Percentiles rank a stretch among this genome's conserved stretches.
These are phyloP conservation scores for Asclepias syriaca DNA, from an alignment of 257 asterid species.

Conservation along the genomic window DNA sequence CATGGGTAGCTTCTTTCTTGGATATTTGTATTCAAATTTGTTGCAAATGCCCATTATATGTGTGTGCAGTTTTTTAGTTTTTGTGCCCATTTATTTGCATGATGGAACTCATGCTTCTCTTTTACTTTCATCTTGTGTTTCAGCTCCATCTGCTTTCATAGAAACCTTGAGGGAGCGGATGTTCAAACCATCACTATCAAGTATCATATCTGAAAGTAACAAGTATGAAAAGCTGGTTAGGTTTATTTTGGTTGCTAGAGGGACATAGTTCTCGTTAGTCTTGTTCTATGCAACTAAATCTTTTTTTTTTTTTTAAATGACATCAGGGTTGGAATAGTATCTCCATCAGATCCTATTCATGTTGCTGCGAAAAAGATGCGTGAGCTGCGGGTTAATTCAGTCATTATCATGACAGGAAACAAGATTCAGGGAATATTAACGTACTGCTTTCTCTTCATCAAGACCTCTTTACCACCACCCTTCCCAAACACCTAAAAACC, in stretches of 20 bases:
- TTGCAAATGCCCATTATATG: background rate
- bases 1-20: background rate
- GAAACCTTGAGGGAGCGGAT: constrained; percentile 88
- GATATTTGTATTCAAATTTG: background rate
- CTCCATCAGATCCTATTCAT: constrained; percentile 73
- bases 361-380: constrained; percentile 93
- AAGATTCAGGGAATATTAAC: constrained; percentile 87
- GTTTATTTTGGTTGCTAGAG: constrained; percentile 6
- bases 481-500: background rate
- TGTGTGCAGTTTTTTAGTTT: background rate
- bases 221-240: constrained; percentile 38
- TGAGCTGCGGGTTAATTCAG: constrained; percentile 78
- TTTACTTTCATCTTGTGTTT: constrained; percentile 14
- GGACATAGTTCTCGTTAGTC: constrained; percentile 7
- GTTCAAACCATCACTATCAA: constrained; percentile 89
- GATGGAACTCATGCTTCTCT: background rate
- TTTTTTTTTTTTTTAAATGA: constrained; percentile 17
- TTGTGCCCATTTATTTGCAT: background rate
- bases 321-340: constrained; percentile 66
- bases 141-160: constrained; percentile 84
- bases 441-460: constrained; percentile 37
- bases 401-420: constrained; percentile 57
- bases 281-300: constrained; percentile 19
- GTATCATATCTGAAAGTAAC: constrained; percentile 62
- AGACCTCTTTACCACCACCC: background rate